Conservation (phyloP, 1,284 basidiomycete genomes). For the Violaceomyces palustris region DNA sequence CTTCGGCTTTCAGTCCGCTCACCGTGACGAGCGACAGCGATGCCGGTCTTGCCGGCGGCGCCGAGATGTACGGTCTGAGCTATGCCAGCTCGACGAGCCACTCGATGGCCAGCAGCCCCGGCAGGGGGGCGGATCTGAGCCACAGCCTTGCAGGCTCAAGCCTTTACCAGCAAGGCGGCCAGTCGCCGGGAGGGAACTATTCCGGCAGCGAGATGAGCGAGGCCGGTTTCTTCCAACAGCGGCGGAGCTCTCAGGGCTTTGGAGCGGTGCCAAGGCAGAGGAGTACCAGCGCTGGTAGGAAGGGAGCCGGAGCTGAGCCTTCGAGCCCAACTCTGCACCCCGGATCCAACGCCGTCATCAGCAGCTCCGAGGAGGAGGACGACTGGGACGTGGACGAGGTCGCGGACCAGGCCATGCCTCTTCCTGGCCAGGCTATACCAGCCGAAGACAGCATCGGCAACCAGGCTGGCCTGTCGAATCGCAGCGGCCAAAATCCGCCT, state of each 20-base stretch:
- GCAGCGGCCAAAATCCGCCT: background rate
- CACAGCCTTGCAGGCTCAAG: constrained; percentile 3
- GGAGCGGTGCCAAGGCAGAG: constrained; percentile 21
- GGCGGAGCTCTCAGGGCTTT: constrained; percentile 16
- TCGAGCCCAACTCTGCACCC: constrained; percentile 10
- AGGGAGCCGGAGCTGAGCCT: constrained; percentile 9
- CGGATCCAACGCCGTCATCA: constrained; percentile 12
- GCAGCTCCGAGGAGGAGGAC: constrained; percentile 43
- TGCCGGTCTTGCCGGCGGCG: constrained; percentile 6
- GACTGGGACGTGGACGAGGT: constrained; percentile 45
- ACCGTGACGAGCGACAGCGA: constrained; percentile 38
- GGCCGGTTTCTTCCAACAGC: constrained; percentile 13
- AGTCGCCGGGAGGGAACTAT: constrained; percentile 18
- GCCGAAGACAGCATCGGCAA: background rate
- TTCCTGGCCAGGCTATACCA: no score
- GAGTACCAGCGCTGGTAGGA: constrained; percentile 14
- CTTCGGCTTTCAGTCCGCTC: constrained; percentile 28
- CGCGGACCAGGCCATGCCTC: constrained; percentile 43
- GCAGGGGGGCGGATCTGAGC: constrained; percentile 4
- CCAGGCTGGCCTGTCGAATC: background rate
- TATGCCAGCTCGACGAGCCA: constrained; percentile 35
- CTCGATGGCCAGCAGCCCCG: constrained; percentile 31
- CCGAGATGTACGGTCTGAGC: constrained; percentile 39
- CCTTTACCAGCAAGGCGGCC: constrained; percentile 2
- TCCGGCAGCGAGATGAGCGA: constrained; percentile 33